These are phyloP conservation scores for Puccinia polysora DNA, from an alignment of 1,284 basidiomycete species.

Conservation along the genomic window DNA sequence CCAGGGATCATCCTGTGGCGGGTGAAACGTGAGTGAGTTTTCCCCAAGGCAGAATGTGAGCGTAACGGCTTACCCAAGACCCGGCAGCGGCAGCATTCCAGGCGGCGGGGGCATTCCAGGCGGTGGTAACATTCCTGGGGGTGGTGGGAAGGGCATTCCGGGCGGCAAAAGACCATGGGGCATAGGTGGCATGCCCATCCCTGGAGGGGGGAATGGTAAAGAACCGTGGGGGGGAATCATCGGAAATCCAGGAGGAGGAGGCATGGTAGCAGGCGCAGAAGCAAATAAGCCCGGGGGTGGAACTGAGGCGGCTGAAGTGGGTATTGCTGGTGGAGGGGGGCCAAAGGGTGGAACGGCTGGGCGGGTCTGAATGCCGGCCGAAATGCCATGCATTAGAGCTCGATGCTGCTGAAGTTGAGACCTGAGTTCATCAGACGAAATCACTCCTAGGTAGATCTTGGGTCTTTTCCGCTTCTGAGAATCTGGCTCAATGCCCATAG, in stretches of 20 bases:
- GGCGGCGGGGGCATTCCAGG: constrained; percentile 50
- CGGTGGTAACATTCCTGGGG: constrained; percentile 48
- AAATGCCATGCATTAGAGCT: constrained; percentile 72
- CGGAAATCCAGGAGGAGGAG: constrained; percentile 45
- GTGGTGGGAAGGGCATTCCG: constrained; percentile 26
- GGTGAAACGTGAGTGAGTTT: background rate
- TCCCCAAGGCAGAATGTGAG: background rate
- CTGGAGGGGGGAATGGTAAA: constrained; percentile 46
- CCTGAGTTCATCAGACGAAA: constrained; percentile 67
- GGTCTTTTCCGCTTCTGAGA: constrained; percentile 69
- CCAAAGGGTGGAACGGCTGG: constrained; percentile 47
- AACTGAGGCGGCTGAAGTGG: constrained; percentile 30
- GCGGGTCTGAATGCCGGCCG: constrained; percentile 48
- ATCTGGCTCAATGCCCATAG: constrained; percentile 74
- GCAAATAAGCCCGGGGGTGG: constrained; percentile 41
- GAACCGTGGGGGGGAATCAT: constrained; percentile 49
- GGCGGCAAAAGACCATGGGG: constrained; percentile 48
- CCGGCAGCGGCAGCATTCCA: constrained; percentile 32
- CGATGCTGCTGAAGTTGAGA: constrained; percentile 84
- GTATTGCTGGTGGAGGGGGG: constrained; percentile 45
- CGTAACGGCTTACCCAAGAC: constrained; percentile 15
- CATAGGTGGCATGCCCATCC: constrained; percentile 49
- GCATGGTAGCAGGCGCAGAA: constrained; percentile 44
- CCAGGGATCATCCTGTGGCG: constrained; percentile 33
- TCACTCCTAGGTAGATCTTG: constrained; percentile 72